phyloP scores from a whole-genome alignment of 75 land plant genomes.

The Isoetes taiwanensis region DNA sequence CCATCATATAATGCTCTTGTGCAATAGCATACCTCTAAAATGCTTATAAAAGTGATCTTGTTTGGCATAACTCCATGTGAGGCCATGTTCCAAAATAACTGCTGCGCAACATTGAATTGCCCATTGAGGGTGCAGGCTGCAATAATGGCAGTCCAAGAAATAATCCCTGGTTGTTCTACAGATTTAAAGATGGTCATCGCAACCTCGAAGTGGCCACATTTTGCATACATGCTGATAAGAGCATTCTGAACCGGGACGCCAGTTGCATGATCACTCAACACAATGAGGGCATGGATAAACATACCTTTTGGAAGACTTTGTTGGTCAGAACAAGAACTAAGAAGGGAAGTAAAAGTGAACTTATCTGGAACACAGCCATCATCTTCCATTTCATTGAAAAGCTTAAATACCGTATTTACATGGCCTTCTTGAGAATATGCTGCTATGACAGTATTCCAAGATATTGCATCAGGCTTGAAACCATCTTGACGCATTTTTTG shows the following conservation, averaged over 20 bases:
- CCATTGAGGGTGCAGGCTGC: background rate
- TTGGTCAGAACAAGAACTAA: too few species aligned
- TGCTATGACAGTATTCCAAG: slow-evolving; percentile 1
- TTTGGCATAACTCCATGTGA: background rate
- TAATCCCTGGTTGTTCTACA: background rate
- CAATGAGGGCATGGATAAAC: too few species aligned
- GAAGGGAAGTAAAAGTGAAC: too few species aligned
- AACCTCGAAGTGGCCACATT: background rate
- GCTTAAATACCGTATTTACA: background rate
- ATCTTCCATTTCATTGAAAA: background rate
- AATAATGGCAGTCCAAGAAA: slow-evolving; percentile 4
- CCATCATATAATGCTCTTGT: slow-evolving; percentile 4
- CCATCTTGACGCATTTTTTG: background rate
- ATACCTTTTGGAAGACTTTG: too few species aligned
- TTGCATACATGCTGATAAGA: slow-evolving; percentile 2
- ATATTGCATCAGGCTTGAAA: background rate
- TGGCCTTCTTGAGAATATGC: background rate
- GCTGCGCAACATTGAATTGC: background rate
- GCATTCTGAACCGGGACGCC: too few species aligned
- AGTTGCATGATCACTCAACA: too few species aligned
- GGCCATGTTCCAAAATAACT: background rate
- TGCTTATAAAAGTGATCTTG: background rate
- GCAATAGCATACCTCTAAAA: background rate
- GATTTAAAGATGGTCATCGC: background rate
- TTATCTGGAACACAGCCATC: too few species aligned